Evolutionary conservation across 805 yeast genomes (phyloP), one percentile per base, ranked within the genome.

Genomic region (Wickerhamiella kazuoi): DNA sequence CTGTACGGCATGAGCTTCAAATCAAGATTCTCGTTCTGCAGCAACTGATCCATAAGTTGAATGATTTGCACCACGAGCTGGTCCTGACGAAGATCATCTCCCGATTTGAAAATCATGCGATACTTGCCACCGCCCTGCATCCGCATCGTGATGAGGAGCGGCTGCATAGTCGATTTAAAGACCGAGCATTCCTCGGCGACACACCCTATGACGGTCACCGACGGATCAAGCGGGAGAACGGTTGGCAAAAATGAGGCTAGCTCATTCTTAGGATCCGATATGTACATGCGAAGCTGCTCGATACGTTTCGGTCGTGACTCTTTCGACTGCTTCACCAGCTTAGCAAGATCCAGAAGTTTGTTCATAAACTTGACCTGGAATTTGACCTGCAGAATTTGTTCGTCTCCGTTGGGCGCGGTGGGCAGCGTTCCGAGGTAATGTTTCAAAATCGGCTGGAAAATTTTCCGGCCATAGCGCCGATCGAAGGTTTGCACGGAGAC

Each of bases 41-140:
- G 60, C 34, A 90, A 68, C 53, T 74, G 82, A 54, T 90, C 94
- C 94, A 90, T 90, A 43, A 90, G 62, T 41, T 77, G 71, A 41
- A 90, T 81, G 44, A 90, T 82, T 57, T 90, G 98, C 37, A 84
- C 79, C n/a, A 90, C 93, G 46, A 90, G 68, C 57, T 90, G 99
- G 62, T 90, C 99, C 57, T 90, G 99, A 43, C 97, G 66, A 37
- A 90, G 64, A 55, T 90, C 98, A 56, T 80, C 99, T 13, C 99
- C 99, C 37, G 80, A 79, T 57, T 90, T 90, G 61, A 83, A 87
- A 79, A 90, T 87, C 29, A 90, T 61, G 4, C 93, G 74, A 55
- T 83, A 90, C 39, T 60, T 63, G 0, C 55, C 59, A 2, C 68
- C 71, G 8, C 59, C 59, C 2, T 1, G 50, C 3, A 90, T 76